Conservation (phyloP, 148 eudicot genomes). For the Bassia scoparia region DNA sequence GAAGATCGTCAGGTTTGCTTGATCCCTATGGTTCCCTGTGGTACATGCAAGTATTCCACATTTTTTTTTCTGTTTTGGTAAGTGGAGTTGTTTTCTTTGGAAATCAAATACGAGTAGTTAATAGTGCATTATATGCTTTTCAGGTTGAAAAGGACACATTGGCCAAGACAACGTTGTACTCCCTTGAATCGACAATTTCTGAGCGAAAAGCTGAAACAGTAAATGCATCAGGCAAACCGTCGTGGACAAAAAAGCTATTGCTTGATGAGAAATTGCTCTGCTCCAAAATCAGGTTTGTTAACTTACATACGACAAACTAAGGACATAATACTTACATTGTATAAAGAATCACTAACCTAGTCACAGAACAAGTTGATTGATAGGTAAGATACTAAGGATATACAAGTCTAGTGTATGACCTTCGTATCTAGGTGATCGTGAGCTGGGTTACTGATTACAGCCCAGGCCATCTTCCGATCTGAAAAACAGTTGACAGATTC, state of each 20-base stretch:
- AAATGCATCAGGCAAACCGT: constrained; percentile 48
- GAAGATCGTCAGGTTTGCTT: constrained; percentile 47
- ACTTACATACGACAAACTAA: background rate
- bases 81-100: background rate
- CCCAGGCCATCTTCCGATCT: background rate
- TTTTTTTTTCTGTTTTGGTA: too few relatives aligned
- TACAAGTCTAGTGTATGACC: background rate
- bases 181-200: constrained; percentile 66
- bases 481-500: background rate
- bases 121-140: background rate
- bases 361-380: background rate
- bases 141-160: constrained; percentile 48
- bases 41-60: constrained; percentile 4
- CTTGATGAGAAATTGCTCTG: constrained; percentile 62
- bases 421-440: background rate
- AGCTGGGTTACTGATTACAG: background rate
- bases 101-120: background rate
- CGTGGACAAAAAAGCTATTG: constrained; percentile 86
- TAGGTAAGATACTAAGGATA: background rate
- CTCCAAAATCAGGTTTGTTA: constrained; percentile 72
- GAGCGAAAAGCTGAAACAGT: constrained; percentile 57
- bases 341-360: background rate
- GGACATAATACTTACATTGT: background rate
- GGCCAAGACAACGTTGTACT: constrained; percentile 70
- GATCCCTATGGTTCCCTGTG: background rate